Evolutionary conservation across 1,139 yeast genomes (phyloP).

Genomic region (Scheffersomyces quercinus): DNA sequence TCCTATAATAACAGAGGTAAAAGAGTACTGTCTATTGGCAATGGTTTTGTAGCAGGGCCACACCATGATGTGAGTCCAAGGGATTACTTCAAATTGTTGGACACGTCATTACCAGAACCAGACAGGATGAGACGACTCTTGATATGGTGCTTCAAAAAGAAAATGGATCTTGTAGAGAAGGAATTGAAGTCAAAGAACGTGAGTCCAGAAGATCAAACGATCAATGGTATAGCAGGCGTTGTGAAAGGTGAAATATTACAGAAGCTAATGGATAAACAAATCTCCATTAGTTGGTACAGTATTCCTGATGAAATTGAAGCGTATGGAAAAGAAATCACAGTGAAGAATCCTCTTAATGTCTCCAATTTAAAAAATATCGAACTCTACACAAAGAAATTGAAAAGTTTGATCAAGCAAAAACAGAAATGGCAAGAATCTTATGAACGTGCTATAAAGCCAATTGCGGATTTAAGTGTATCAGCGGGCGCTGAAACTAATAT

Average conservation of each 20-base stretch:
- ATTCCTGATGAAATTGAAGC: conserved; percentile 27
- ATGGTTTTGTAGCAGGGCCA: conserved; percentile 69
- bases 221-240: conserved; percentile 56
- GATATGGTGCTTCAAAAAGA: conserved; percentile 66
- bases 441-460: conserved; percentile 19
- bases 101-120: conserved; percentile 66
- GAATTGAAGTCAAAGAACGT: conserved; percentile 23
- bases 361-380: conserved; percentile 13
- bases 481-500: conserved; percentile 8
- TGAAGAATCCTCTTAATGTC: conserved; percentile 16
- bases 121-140: conserved; percentile 70
- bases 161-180: conserved; percentile 39
- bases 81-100: conserved; percentile 65
- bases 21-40: conserved; percentile 72
- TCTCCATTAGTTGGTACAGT: conserved; percentile 68
- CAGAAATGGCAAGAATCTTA: conserved; percentile 47
- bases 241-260: conserved; percentile 64
- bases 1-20: conserved; percentile 65
- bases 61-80: conserved; percentile 59
- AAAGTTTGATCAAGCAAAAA: conserved; percentile 46
- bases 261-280: conserved; percentile 58
- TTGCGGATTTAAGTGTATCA: conserved; percentile 16
- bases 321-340: conserved; percentile 19
- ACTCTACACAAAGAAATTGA: conserved; percentile 36
- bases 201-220: conserved; percentile 36